Evolutionary conservation across 345 rosid genomes (phyloP).

Genomic region (Brassica juncea): DNA sequence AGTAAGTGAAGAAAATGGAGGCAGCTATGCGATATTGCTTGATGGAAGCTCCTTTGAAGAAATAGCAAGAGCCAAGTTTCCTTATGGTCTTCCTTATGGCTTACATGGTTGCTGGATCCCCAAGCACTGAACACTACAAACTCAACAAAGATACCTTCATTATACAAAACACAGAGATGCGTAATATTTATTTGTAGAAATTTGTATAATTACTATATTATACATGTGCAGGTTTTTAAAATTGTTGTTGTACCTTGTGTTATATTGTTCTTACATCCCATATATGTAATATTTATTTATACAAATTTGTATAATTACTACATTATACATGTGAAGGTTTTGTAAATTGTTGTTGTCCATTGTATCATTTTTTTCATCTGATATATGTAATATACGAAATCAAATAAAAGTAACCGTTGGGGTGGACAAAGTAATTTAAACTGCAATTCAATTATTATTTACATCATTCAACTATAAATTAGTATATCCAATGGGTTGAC

Average conservation of each 20-base stretch:
- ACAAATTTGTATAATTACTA: slow-evolving; percentile 27
- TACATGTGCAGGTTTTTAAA: slow-evolving; percentile 20
- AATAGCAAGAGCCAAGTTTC: slow-evolving; percentile 91
- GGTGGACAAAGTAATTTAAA: background rate
- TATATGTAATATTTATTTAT: slow-evolving; percentile 7
- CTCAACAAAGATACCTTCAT: slow-evolving; percentile 17
- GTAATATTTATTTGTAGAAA: slow-evolving; percentile 4
- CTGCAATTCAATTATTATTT: background rate
- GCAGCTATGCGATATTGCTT: slow-evolving; percentile 71
- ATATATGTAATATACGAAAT: slow-evolving; percentile 27
- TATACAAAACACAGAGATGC: slow-evolving; percentile 20
- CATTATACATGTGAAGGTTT: slow-evolving; percentile 9
- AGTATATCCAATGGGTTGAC: background rate
- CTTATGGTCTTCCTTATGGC: slow-evolving; percentile 92
- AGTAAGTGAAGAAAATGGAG: slow-evolving; percentile 79
- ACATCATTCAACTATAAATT: slow-evolving; percentile 19
- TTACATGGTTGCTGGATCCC: slow-evolving; percentile 98
- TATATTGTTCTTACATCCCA: background rate
- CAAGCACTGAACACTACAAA: slow-evolving; percentile 26
- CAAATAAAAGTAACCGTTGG: slow-evolving; percentile 13
- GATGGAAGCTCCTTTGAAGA: slow-evolving; percentile 86
- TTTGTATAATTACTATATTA: slow-evolving; percentile 22
- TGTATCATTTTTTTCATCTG: background rate
- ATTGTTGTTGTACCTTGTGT: background rate
- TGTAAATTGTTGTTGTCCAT: slow-evolving; percentile 8